Conservation (phyloP, 371 early-diverging fungal species). For the Batrachochytrium dendrobatidis region DNA sequence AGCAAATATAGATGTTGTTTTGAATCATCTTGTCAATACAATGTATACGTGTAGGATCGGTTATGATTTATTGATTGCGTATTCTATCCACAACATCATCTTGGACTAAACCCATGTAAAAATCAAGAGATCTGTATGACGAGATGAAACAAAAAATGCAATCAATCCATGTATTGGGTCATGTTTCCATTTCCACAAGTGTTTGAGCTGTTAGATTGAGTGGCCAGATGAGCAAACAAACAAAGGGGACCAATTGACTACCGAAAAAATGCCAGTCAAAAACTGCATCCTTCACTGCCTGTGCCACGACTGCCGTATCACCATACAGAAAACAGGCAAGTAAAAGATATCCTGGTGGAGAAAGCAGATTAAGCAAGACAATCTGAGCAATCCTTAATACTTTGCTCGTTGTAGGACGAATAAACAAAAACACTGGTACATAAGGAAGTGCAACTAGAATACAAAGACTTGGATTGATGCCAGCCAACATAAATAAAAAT, state of each 20-base stretch:
- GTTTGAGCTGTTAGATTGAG: conserved; percentile 50
- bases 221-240: conserved; percentile 60
- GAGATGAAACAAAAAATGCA: background rate
- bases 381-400: conserved; percentile 31
- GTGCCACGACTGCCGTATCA: conserved; percentile 7
- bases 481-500: conserved; percentile 64
- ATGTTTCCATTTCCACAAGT: conserved; percentile 29
- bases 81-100: no score
- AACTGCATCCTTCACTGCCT: conserved; percentile 31
- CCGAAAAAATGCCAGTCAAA: conserved; percentile 53
- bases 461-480: conserved; percentile 78
- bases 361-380: conserved; percentile 33
- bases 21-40: no score
- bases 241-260: conserved; percentile 54
- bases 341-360: conserved; percentile 46
- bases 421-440: conserved; percentile 56
- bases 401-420: conserved; percentile 34
- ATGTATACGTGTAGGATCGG: no score
- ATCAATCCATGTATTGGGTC: no score
- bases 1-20: no score
- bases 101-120: background rate
- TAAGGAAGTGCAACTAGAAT: conserved; percentile 60
- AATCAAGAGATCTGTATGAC: background rate
- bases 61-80: no score
- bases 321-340: conserved; percentile 8